Percentiles rank a stretch among this genome's conserved stretches.
These are phyloP conservation scores for Rhodotorula sp. DNA, from an alignment of 1,284 basidiomycete genomes.

Conservation along the genomic window DNA sequence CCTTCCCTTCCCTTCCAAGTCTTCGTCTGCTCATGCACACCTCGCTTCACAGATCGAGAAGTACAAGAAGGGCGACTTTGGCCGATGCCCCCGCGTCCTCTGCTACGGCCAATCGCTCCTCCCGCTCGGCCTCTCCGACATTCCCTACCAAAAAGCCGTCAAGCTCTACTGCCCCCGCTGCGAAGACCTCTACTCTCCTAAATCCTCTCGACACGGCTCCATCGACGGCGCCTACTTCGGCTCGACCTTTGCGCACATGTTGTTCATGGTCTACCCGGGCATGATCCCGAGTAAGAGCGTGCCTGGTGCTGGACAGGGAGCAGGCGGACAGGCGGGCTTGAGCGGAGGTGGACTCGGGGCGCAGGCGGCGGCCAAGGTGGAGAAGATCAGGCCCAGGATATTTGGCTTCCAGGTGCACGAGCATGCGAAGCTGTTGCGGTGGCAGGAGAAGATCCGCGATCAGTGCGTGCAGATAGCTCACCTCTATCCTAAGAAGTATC, in stretches of 20 bases:
- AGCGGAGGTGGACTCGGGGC: constrained; percentile 17
- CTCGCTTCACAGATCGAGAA: constrained; percentile 60
- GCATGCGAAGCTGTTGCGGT: constrained; percentile 83
- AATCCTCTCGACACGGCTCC: constrained; percentile 86
- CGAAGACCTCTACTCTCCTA: constrained; percentile 94
- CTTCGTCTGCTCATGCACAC: rapidly evolving
- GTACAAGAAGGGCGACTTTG: constrained; percentile 94
- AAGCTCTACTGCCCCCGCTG: constrained; percentile 95
- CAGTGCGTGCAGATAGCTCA: constrained; percentile 12
- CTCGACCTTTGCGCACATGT: constrained; percentile 86
- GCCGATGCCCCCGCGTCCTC: constrained; percentile 88
- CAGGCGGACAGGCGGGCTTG: constrained; percentile 48
- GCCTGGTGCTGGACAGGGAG: constrained; percentile 50
- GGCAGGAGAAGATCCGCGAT: constrained; percentile 86
- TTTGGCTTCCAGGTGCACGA: constrained; percentile 94
- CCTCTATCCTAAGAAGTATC: not conserved
- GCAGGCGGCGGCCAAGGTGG: constrained; percentile 73
- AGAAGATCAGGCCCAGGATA: constrained; percentile 82
- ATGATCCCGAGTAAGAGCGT: constrained; percentile 79
- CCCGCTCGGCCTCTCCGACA: constrained; percentile 89
- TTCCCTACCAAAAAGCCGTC: constrained; percentile 92
- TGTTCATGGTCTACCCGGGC: constrained; percentile 90
- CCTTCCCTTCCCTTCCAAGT: not conserved
- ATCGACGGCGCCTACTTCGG: constrained; percentile 97
- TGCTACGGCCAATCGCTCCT: constrained; percentile 88